Percentiles rank a stretch among this genome's conserved stretches.
Conservation (phyloP, 805 yeast genomes). For the Barnettozyma botsteinii region DNA sequence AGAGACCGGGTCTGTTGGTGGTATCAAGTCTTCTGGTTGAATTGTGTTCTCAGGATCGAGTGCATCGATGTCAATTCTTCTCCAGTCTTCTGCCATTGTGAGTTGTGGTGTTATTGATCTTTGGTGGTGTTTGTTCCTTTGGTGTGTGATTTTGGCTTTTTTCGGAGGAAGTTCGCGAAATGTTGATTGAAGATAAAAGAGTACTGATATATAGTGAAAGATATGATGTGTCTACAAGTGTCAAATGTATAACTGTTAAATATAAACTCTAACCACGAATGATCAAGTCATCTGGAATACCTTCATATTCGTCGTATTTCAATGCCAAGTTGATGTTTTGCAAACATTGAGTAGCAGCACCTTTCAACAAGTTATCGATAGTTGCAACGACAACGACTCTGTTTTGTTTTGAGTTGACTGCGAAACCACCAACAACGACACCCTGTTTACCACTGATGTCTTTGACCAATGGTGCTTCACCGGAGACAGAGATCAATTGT, state of each 20-base stretch:
- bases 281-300: slow-evolving; percentile 72
- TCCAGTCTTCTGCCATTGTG: slow-evolving; percentile 63
- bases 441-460: slow-evolving; percentile 94
- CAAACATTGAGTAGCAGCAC: slow-evolving; percentile 97
- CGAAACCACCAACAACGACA: slow-evolving; percentile 92
- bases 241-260: too few species aligned
- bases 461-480: slow-evolving; percentile 89
- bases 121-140: background rate
- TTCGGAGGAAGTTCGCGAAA: slow-evolving; percentile 1
- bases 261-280: slow-evolving; percentile 28
- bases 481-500: slow-evolving; percentile 74
- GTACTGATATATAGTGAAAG: too few species aligned
- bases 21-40: slow-evolving; percentile 55
- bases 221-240: too few species aligned
- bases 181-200: too few species aligned
- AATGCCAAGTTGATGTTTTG: slow-evolving; percentile 90
- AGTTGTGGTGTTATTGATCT: background rate
- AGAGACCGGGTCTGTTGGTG: slow-evolving; percentile 38
- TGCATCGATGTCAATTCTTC: slow-evolving; percentile 92
- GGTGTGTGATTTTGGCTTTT: background rate
- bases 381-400: slow-evolving; percentile 94
- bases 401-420: slow-evolving; percentile 80
- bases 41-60: slow-evolving; percentile 73
- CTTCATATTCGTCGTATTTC: slow-evolving; percentile 91
- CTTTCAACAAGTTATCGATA: slow-evolving; percentile 91